Percentiles rank a stretch among this genome's conserved stretches.
Conservation (phyloP, 2,329 filamentous ascomycete genomes). For the Didymella sp. region DNA sequence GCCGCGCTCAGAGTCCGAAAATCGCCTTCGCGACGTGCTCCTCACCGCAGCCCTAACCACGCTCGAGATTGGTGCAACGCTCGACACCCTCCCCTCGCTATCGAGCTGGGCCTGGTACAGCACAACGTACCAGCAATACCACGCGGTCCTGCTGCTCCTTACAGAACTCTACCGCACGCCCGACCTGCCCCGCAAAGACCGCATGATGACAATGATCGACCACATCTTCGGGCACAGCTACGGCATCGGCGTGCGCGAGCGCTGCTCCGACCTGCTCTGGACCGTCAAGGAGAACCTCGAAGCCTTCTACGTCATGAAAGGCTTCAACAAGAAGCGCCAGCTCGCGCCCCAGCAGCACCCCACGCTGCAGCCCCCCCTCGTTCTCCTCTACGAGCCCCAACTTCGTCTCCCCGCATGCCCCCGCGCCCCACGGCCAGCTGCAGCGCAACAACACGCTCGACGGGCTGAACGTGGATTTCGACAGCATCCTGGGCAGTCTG, state of each 20-base stretch:
- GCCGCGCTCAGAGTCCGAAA: slow-evolving; percentile 46
- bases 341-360: slow-evolving; percentile 39
- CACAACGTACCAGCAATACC: slow-evolving; percentile 50
- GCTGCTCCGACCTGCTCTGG: slow-evolving; percentile 46
- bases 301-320: slow-evolving; percentile 50
- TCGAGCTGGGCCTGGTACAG: slow-evolving; percentile 49
- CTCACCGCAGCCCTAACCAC: slow-evolving; percentile 48
- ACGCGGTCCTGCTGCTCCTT: slow-evolving; percentile 47
- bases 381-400: slow-evolving; percentile 20
- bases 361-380: slow-evolving; percentile 34
- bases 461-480: slow-evolving; percentile 43
- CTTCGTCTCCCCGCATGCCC: slow-evolving; percentile 3
- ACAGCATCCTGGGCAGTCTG: slow-evolving; percentile 39
- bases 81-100: slow-evolving; percentile 48
- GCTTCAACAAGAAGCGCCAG: slow-evolving; percentile 41
- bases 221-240: slow-evolving; percentile 51
- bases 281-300: slow-evolving; percentile 50
- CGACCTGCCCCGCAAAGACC: slow-evolving; percentile 43
- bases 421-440: slow-evolving; percentile 25
- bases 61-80: slow-evolving; percentile 49
- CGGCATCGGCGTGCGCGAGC: slow-evolving; percentile 45
- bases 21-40: slow-evolving; percentile 47
- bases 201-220: slow-evolving; percentile 50
- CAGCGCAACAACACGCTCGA: slow-evolving; percentile 40
- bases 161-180: slow-evolving; percentile 49